phyloP scores from a whole-genome alignment of 495 filamentous ascomycete genomes.

The Penicillium turbatum region DNA sequence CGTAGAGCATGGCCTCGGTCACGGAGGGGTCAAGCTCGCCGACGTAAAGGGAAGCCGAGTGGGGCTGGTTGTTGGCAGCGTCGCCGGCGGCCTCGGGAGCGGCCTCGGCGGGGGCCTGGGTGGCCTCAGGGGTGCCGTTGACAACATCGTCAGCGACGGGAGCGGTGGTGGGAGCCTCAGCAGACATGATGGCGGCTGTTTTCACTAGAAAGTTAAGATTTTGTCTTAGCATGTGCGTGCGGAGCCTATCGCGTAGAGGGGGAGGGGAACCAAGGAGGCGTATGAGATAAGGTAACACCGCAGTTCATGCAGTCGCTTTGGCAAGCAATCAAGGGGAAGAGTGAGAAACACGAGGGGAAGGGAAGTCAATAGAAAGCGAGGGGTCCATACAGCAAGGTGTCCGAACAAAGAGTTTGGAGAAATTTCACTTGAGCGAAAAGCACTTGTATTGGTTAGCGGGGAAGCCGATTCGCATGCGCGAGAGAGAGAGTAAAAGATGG shows the following conservation, averaged over 20 bases:
- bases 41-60: slow-evolving; percentile 96
- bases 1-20: slow-evolving; percentile 99
- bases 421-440: slow-evolving; percentile 13
- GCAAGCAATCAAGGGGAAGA: background rate
- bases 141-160: slow-evolving; percentile 37
- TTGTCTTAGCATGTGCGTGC: slow-evolving; percentile 15
- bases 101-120: slow-evolving; percentile 25
- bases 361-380: slow-evolving; percentile 5
- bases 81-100: slow-evolving; percentile 36
- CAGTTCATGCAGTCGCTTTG: slow-evolving; percentile 16
- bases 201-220: slow-evolving; percentile 15
- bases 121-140: slow-evolving; percentile 42
- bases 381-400: slow-evolving; percentile 10
- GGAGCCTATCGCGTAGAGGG: slow-evolving; percentile 7
- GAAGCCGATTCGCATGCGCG: background rate
- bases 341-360: slow-evolving; percentile 5
- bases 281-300: slow-evolving; percentile 12
- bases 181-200: slow-evolving; percentile 43
- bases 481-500: background rate
- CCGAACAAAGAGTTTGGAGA: slow-evolving; percentile 19
- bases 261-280: slow-evolving; percentile 4
- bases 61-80: slow-evolving; percentile 73
- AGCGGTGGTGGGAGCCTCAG: slow-evolving; percentile 42
- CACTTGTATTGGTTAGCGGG: slow-evolving; percentile 7
- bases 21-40: slow-evolving; percentile 96